Evolutionary conservation across 2,329 filamentous ascomycete species (phyloP).

Genomic region (Tolypocladium tundrense): DNA sequence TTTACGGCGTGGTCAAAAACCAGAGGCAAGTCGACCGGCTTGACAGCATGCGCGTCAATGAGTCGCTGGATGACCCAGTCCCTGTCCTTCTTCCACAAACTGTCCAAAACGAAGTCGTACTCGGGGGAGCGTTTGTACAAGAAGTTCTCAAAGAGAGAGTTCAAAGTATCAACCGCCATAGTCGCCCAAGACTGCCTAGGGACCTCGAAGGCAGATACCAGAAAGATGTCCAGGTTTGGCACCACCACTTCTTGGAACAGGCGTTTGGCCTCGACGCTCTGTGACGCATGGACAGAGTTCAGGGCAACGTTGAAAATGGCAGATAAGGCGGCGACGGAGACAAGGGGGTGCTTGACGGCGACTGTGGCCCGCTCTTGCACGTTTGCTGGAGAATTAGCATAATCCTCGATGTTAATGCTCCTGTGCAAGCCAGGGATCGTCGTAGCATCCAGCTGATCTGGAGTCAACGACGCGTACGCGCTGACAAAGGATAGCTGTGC

Average conservation of each 20-base stretch:
- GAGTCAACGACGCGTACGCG: constrained; percentile 68
- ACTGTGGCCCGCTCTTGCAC: constrained; percentile 42
- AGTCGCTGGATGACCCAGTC: constrained; percentile 77
- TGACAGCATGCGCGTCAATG: constrained; percentile 69
- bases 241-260: constrained; percentile 58
- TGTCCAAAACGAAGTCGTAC: constrained; percentile 82
- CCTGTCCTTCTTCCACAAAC: constrained; percentile 83
- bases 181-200: constrained; percentile 62
- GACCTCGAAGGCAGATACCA: constrained; percentile 68
- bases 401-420: constrained; percentile 59
- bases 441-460: constrained; percentile 70
- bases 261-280: constrained; percentile 52
- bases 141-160: constrained; percentile 73
- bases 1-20: constrained; percentile 58
- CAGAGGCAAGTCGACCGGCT: constrained; percentile 40
- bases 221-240: constrained; percentile 67
- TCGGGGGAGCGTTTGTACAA: constrained; percentile 67
- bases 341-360: constrained; percentile 75
- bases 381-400: constrained; percentile 35
- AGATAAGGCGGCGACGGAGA: constrained; percentile 75
- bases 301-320: constrained; percentile 57
- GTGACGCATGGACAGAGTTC: constrained; percentile 49
- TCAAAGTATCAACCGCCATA: constrained; percentile 65
- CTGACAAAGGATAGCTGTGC: constrained; percentile 91
- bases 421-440: constrained; percentile 73